Conservation (phyloP, 225 moss, liverwort and hornwort genomes). For the Physcomitrium patens region DNA sequence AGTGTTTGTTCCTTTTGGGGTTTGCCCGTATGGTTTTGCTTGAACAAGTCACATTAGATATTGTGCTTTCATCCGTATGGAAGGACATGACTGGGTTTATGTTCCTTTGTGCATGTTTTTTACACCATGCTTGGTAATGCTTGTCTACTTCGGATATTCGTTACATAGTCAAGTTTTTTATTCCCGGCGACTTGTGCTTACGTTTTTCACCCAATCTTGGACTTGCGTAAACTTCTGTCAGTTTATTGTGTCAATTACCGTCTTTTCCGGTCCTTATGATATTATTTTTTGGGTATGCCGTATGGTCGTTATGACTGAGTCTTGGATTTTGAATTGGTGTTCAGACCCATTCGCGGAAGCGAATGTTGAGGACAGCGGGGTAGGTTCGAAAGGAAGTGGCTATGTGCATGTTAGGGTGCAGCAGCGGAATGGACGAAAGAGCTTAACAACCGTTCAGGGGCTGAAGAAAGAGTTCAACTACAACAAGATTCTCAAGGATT, state of each 20-base stretch:
- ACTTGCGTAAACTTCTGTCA: neutral
- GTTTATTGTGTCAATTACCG: neutral
- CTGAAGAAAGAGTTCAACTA: constrained; percentile 88
- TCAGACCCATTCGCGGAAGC: constrained; percentile 90
- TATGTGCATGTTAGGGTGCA: constrained; percentile 95
- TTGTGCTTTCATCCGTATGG: too few relatives aligned
- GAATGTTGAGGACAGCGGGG: constrained; percentile 90
- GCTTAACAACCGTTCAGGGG: constrained; percentile 84
- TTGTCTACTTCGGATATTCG: too few relatives aligned
- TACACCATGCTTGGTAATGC: too few relatives aligned
- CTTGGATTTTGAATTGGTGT: neutral
- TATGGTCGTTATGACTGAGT: neutral
- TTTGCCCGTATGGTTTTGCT: too few relatives aligned
- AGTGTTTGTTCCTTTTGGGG: too few relatives aligned
- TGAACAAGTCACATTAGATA: too few relatives aligned
- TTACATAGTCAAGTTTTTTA: neutral
- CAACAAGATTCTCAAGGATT: constrained; percentile 85
- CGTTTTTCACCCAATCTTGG: neutral
- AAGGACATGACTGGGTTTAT: too few relatives aligned
- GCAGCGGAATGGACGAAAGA: constrained; percentile 92
- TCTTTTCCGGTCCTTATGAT: too few relatives aligned
- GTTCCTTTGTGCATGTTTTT: too few relatives aligned
- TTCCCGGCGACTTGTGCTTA: neutral
- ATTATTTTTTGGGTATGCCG: too few relatives aligned
- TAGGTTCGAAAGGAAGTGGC: constrained; percentile 75